These are phyloP conservation scores for Kokia cookei DNA, from an alignment of 441 rosid genomes.

Conservation along the genomic window DNA sequence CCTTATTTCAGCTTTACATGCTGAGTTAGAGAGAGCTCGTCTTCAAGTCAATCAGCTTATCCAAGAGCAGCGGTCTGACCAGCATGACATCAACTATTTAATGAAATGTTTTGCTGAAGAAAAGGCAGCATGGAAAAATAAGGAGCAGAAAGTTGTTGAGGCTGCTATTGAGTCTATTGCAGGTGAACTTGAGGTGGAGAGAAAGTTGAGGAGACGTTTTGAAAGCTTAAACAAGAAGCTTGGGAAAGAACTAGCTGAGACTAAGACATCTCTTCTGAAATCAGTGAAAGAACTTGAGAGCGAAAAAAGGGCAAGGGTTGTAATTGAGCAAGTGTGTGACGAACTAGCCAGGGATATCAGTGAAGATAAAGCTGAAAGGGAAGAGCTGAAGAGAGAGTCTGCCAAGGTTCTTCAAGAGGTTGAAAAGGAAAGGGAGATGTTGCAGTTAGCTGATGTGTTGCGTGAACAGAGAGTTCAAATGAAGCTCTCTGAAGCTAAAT, in stretches of 20 bases:
- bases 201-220: constrained; percentile 69
- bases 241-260: constrained; percentile 76
- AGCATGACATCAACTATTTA: constrained; percentile 64
- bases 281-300: constrained; percentile 73
- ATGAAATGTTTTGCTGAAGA: constrained; percentile 94
- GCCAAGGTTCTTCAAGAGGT: constrained; percentile 56
- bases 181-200: constrained; percentile 86
- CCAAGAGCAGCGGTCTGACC: constrained; percentile 73
- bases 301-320: constrained; percentile 78
- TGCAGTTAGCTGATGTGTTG: constrained; percentile 67
- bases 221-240: constrained; percentile 96
- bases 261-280: constrained; percentile 60
- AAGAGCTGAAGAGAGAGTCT: constrained; percentile 67
- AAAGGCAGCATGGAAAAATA: constrained; percentile 87
- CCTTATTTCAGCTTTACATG: constrained; percentile 86
- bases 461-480: constrained; percentile 72
- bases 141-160: constrained; percentile 78
- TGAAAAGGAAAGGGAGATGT: constrained; percentile 83
- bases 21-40: constrained; percentile 97
- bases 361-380: constrained; percentile 65
- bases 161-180: constrained; percentile 91
- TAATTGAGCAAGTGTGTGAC: constrained; percentile 80
- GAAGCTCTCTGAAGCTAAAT: constrained; percentile 80
- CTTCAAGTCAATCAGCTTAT: constrained; percentile 77
- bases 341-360: constrained; percentile 65